phyloP scores from a whole-genome alignment of 768 basidiomycete genomes.

The Pleurotus tuber-regium region DNA sequence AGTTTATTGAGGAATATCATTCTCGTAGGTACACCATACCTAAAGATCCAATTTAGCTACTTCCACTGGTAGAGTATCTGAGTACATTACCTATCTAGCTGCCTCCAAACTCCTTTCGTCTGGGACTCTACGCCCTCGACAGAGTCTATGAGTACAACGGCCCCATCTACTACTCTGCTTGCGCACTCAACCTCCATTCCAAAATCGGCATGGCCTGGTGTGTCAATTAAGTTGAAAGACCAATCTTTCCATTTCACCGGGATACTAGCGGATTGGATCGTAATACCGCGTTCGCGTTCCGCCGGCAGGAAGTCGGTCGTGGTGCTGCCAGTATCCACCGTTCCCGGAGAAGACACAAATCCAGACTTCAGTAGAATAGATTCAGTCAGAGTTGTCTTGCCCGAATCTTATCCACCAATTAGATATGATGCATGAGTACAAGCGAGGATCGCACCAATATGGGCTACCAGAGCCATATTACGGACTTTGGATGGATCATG shows the following conservation, averaged over 20 bases:
- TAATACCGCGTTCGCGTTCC: slow-evolving; percentile 88
- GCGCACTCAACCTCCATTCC: slow-evolving; percentile 98
- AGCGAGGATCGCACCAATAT: slow-evolving; percentile 56
- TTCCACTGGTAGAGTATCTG: too few relatives aligned
- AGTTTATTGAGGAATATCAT: slow-evolving; percentile 87
- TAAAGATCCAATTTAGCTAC: too few relatives aligned
- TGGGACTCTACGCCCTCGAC: slow-evolving; percentile 92
- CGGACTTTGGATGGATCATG: slow-evolving; percentile 49
- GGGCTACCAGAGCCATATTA: slow-evolving; percentile 87
- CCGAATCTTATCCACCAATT: slow-evolving; percentile 59
- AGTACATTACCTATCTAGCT: slow-evolving; percentile 69
- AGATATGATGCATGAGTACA: slow-evolving; percentile 10
- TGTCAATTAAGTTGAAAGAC: slow-evolving; percentile 87
- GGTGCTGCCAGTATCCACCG: slow-evolving; percentile 88
- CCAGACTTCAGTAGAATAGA: slow-evolving; percentile 77
- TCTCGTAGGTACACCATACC: slow-evolving; percentile 77
- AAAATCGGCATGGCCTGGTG: slow-evolving; percentile 91
- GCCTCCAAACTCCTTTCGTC: slow-evolving; percentile 86
- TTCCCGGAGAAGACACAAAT: slow-evolving; percentile 70
- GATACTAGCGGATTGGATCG: slow-evolving; percentile 90
- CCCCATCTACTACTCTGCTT: slow-evolving; percentile 86
- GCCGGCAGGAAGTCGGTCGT: slow-evolving; percentile 89
- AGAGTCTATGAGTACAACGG: slow-evolving; percentile 84
- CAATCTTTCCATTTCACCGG: slow-evolving; percentile 84
- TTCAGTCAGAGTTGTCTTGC: slow-evolving; percentile 87